Evolutionary conservation across 192 early-diverging fungal genomes (phyloP).

Genomic region (Coemansia sp.): DNA sequence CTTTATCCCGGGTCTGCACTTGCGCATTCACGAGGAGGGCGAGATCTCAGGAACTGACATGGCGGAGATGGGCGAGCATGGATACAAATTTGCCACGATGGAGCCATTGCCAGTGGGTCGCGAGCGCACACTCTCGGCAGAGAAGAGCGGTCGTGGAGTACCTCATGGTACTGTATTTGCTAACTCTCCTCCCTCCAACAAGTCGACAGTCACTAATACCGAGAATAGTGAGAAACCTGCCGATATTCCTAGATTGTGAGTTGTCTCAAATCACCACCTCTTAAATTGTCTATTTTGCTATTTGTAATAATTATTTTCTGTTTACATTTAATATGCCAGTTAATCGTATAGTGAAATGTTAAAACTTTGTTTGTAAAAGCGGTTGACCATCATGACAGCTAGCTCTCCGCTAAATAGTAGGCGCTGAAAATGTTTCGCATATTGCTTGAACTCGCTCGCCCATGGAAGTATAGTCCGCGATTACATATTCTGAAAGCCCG

Average conservation of each 20-base stretch:
- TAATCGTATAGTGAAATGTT: no score
- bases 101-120: conserved; percentile 18
- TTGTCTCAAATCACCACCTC: not conserved
- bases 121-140: conserved; percentile 20
- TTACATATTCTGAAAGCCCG: no score
- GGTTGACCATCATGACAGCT: not conserved
- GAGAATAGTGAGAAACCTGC: conserved; percentile 25
- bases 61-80: conserved; percentile 84
- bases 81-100: conserved; percentile 53
- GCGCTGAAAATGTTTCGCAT: not conserved
- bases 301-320: not conserved
- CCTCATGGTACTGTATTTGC: not conserved
- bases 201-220: conserved; percentile 22
- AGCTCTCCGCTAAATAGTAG: not conserved
- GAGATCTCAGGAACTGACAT: conserved; percentile 76
- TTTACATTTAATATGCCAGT: not conserved
- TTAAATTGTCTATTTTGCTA: not conserved
- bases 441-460: not conserved
- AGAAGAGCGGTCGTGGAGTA: conserved; percentile 25
- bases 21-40: conserved; percentile 78
- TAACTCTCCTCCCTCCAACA: conserved; percentile 9
- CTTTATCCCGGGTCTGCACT: conserved; percentile 70
- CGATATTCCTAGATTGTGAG: not conserved
- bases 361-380: not conserved
- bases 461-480: no score